These are phyloP conservation scores for Trypanosoma rangeli DNA, from an alignment of 208 protist genomes.

Conservation along the genomic window DNA sequence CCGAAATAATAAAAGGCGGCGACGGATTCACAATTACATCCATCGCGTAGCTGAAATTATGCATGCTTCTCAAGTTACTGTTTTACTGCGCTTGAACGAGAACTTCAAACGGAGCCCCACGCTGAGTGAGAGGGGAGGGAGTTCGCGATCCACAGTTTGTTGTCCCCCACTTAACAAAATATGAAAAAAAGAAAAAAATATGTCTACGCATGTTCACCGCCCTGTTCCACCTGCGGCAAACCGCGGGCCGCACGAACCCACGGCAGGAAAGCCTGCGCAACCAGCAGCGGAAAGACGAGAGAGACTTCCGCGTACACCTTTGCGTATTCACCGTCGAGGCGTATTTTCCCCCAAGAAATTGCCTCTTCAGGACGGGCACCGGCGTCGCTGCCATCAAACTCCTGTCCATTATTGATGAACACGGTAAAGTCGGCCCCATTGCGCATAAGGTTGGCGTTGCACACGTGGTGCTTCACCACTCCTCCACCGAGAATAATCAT, in stretches of 20 bases:
- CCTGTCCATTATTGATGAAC: constrained; percentile 97
- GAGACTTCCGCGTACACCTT: constrained; percentile 98
- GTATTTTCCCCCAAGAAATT: constrained; percentile 99
- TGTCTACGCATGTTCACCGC: background rate
- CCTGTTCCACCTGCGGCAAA: background rate
- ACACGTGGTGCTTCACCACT: constrained; percentile 99
- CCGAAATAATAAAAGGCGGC: too few relatives aligned
- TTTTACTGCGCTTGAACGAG: background rate
- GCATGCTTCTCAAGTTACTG: background rate
- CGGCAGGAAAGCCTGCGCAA: constrained; percentile 94
- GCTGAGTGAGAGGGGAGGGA: too few relatives aligned
- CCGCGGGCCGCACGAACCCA: constrained; percentile 41
- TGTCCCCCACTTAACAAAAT: too few relatives aligned
- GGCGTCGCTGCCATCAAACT: constrained; percentile 99
- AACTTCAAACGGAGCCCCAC: too few relatives aligned
- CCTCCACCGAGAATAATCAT: constrained; percentile 99
- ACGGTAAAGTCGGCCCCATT: constrained; percentile 99
- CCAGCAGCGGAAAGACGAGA: constrained; percentile 97
- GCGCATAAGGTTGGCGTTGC: constrained; percentile 99
- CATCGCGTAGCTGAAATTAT: too few relatives aligned
- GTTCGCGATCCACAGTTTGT: too few relatives aligned
- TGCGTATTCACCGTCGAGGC: constrained; percentile 92
- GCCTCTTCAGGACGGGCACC: constrained; percentile 99
- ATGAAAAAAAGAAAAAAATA: too few relatives aligned
- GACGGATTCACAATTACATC: too few relatives aligned